Evolutionary conservation across 176 grass and related monocot species (phyloP).

Genomic region (Juncus inflexus): DNA sequence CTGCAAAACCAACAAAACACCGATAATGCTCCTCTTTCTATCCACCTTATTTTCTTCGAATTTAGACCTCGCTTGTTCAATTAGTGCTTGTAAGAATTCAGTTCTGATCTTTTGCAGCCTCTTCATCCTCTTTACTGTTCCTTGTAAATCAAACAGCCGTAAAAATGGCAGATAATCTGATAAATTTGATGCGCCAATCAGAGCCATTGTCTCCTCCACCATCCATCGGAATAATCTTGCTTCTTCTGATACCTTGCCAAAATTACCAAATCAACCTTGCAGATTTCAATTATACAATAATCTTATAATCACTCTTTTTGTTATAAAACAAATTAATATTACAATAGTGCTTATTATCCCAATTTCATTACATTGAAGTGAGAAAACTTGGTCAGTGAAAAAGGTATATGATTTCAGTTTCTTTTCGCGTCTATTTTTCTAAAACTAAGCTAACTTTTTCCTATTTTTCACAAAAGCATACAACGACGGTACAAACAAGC

Average conservation of each 20-base stretch:
- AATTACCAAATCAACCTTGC: no score
- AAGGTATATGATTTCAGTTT: no score
- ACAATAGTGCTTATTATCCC: no score
- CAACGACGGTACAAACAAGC: not conserved
- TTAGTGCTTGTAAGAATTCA: conserved; percentile 29
- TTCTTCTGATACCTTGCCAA: conserved; percentile 27
- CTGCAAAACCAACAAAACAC: conserved; percentile 39
- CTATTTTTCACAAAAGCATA: not conserved
- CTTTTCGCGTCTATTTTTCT: no score
- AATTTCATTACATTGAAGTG: no score
- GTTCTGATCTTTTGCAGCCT: conserved; percentile 24
- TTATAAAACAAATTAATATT: no score
- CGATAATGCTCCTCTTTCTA: conserved; percentile 37
- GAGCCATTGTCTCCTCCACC: conserved; percentile 33
- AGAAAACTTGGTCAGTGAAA: no score
- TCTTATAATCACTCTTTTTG: no score
- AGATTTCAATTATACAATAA: no score
- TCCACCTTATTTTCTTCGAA: not conserved
- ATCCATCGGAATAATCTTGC: conserved; percentile 28
- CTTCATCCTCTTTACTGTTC: conserved; percentile 23
- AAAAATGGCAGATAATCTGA: conserved; percentile 42
- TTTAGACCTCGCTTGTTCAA: conserved; percentile 27
- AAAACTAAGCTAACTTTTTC: no score
- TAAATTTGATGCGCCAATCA: conserved; percentile 14
- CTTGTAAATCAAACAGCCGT: conserved; percentile 27